Percentiles rank a stretch among this genome's conserved stretches.
Conservation (phyloP, 2,329 filamentous ascomycete genomes). For the Ceratocystis destructans region DNA sequence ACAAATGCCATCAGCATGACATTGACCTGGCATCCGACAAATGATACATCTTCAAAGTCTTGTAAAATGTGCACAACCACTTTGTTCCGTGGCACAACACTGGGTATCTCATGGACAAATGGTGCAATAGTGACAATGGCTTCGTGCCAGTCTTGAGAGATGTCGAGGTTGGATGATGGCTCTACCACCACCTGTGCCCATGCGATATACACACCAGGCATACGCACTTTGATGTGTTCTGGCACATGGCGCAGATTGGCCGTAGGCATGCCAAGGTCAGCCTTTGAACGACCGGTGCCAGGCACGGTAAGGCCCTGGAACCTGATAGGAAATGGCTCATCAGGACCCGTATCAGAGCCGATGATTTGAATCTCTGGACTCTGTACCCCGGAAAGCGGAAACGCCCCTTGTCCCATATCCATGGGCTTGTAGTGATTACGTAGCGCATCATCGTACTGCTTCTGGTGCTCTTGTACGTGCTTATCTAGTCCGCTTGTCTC, state of each 20-base stretch:
- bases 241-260: constrained; percentile 41
- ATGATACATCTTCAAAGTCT: constrained; percentile 32
- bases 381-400: background rate
- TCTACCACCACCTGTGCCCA: constrained; percentile 39
- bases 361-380: constrained; percentile 26
- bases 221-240: constrained; percentile 37
- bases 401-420: background rate
- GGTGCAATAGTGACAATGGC: constrained; percentile 44
- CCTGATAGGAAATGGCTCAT: constrained; percentile 39
- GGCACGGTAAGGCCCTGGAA: constrained; percentile 36
- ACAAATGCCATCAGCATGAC: constrained; percentile 49
- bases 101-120: constrained; percentile 32
- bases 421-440: constrained; percentile 4
- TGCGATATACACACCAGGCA: constrained; percentile 50
- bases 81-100: constrained; percentile 36
- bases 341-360: constrained; percentile 38
- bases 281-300: constrained; percentile 31
- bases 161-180: constrained; percentile 5
- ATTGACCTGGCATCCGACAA: constrained; percentile 35
- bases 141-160: constrained; percentile 38
- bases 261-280: constrained; percentile 36
- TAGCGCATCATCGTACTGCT: constrained; percentile 24
- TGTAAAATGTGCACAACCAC: constrained; percentile 42
- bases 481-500: constrained; percentile 23
- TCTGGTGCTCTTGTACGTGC: constrained; percentile 22